Percentiles rank a stretch among this genome's conserved stretches.
Evolutionary conservation across 768 basidiomycete genomes (phyloP).

Genomic region (Rhizopogon roseolus): DNA sequence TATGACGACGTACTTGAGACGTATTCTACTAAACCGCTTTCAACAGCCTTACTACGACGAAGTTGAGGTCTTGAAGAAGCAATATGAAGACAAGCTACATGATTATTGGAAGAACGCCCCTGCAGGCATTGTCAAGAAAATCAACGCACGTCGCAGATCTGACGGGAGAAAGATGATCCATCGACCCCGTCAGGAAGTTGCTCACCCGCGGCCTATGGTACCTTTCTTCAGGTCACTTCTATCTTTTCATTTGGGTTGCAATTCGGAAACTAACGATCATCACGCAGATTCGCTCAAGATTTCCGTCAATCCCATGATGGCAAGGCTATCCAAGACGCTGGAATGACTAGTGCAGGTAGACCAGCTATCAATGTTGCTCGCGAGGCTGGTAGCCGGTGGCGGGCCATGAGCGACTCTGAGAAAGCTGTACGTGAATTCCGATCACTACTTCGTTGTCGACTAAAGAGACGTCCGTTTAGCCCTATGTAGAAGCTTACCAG

Average conservation of each 20-base stretch:
- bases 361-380: constrained; percentile 1
- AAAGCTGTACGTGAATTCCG: constrained; percentile 20
- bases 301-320: constrained; percentile 14
- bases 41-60: constrained; percentile 24
- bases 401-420: constrained; percentile 24
- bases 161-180: constrained; percentile 17
- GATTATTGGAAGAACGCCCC: constrained; percentile 24
- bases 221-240: constrained; percentile 23
- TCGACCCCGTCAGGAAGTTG: neutral
- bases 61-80: constrained; percentile 7
- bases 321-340: constrained; percentile 9
- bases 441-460: neutral
- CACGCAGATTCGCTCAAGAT: constrained; percentile 15
- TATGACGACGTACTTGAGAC: neutral
- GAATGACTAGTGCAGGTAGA: constrained; percentile 1
- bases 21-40: neutral
- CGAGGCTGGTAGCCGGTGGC: constrained; percentile 25
- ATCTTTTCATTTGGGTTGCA: neutral
- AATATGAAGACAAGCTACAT: constrained; percentile 15
- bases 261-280: neutral
- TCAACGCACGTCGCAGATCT: constrained; percentile 28
- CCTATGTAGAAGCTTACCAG: constrained; percentile 5
- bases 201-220: neutral
- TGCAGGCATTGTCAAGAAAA: constrained; percentile 13
- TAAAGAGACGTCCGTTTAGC: neutral